A percentile compares a stretch with the other conserved stretches of the same genome.
These are phyloP conservation scores for Tranzscheliella williamsii DNA, from an alignment of 1,284 basidiomycete species.

Conservation along the genomic window DNA sequence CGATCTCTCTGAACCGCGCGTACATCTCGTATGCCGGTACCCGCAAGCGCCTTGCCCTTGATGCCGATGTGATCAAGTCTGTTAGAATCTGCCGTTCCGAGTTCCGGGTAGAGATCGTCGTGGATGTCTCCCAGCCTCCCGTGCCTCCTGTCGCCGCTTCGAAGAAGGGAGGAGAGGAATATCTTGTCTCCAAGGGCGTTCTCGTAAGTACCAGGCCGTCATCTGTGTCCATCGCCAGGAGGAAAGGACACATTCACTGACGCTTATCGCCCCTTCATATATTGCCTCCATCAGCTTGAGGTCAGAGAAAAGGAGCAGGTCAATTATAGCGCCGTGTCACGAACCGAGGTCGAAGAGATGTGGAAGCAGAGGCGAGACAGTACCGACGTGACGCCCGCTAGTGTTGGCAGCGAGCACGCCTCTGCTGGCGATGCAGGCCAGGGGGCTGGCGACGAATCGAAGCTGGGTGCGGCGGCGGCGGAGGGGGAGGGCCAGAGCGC, in stretches of 20 bases:
- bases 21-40: slow-evolving; percentile 91
- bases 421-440: too few relatives aligned
- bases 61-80: slow-evolving; percentile 80
- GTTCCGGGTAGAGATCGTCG: slow-evolving; percentile 79
- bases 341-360: slow-evolving; percentile 16
- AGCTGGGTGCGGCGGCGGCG: too few relatives aligned
- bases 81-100: slow-evolving; percentile 79
- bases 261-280: background rate
- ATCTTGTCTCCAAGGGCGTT: slow-evolving; percentile 69
- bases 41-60: slow-evolving; percentile 79
- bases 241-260: too few relatives aligned
- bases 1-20: slow-evolving; percentile 65
- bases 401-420: too few relatives aligned
- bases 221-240: too few relatives aligned
- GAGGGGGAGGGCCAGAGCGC: too few relatives aligned
- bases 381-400: too few relatives aligned
- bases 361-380: too few relatives aligned
- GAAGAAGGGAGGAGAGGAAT: slow-evolving; percentile 64
- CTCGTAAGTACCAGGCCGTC: slow-evolving; percentile 70
- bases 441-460: too few relatives aligned
- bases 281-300: slow-evolving; percentile 25
- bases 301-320: slow-evolving; percentile 23
- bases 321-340: slow-evolving; percentile 30
- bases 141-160: background rate
- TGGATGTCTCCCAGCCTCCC: slow-evolving; percentile 63